Conservation (phyloP, 768 basidiomycete species). For the Amanita jacksonii region DNA sequence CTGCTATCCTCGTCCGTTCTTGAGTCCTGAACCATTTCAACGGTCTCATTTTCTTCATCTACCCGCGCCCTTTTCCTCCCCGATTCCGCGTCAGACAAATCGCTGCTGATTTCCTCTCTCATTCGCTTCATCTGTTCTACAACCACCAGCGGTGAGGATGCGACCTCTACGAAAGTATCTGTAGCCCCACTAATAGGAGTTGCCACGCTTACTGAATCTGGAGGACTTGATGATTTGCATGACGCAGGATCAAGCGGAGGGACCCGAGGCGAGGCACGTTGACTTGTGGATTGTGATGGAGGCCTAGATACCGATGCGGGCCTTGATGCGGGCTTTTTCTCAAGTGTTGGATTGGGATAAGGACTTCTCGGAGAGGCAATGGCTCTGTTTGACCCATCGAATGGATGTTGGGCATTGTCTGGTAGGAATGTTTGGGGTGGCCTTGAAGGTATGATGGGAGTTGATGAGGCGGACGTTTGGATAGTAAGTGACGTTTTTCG, state of each 20-base stretch:
- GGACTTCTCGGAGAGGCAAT: background rate
- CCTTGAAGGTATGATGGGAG: too few relatives aligned
- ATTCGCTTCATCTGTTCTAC: constrained; percentile 9
- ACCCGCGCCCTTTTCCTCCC: constrained; percentile 4
- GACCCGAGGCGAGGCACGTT: too few relatives aligned
- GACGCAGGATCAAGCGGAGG: background rate
- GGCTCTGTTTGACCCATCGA: too few relatives aligned
- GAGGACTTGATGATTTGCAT: constrained; percentile 3
- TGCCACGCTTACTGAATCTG: constrained; percentile 3
- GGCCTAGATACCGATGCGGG: background rate
- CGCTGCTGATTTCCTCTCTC: background rate
- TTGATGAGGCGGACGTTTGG: too few relatives aligned
- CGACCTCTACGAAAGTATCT: background rate
- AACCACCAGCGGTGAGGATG: constrained; percentile 7
- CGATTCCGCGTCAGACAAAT: background rate
- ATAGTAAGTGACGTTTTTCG: too few relatives aligned
- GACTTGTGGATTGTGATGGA: too few relatives aligned
- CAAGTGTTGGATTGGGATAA: background rate
- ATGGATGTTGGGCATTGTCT: too few relatives aligned
- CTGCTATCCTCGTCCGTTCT: constrained; percentile 23
- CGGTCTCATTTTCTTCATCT: background rate
- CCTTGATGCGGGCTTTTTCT: background rate
- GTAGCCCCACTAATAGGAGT: constrained; percentile 8
- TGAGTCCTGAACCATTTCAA: constrained; percentile 9
- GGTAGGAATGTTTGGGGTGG: too few relatives aligned